These are phyloP conservation scores for Debaryomyces tyrocola DNA, from an alignment of 805 yeast genomes.

Conservation along the genomic window DNA sequence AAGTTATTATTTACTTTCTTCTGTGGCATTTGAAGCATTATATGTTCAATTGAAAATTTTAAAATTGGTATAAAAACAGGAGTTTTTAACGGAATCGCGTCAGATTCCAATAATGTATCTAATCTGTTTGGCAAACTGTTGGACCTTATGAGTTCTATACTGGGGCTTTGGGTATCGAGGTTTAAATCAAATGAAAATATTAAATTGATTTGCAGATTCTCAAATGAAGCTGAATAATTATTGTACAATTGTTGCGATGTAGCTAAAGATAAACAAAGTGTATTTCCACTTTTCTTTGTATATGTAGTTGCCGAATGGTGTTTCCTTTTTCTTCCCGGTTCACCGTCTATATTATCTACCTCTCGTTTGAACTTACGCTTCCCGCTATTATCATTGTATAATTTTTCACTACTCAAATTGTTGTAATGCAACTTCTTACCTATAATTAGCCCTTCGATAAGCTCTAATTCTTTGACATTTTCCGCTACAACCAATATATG, in stretches of 20 bases:
- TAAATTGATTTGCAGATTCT: constrained; percentile 21
- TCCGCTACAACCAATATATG: constrained; percentile 52
- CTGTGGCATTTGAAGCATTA: constrained; percentile 17
- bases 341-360: constrained; percentile 1
- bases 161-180: constrained; percentile 33
- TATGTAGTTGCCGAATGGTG: constrained; percentile 3
- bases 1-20: constrained; percentile 15
- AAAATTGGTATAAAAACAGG: constrained; percentile 40
- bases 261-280: constrained; percentile 24
- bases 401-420: constrained; percentile 65
- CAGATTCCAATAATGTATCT: not conserved
- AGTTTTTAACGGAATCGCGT: constrained; percentile 12
- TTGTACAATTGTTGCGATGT: constrained; percentile 36
- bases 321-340: not conserved
- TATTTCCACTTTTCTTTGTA: constrained; percentile 5
- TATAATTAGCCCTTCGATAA: constrained; percentile 74
- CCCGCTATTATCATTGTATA: constrained; percentile 44
- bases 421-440: constrained; percentile 68
- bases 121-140: constrained; percentile 2
- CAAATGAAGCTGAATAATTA: constrained; percentile 23
- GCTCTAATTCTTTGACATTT: constrained; percentile 67
- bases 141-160: constrained; percentile 33
- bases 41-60: constrained; percentile 33
- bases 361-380: constrained; percentile 9
- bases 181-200: constrained; percentile 38